Base-by-base conservation (phyloP, 805 yeast species). In the Wickerhamomyces queroliae region DNA sequence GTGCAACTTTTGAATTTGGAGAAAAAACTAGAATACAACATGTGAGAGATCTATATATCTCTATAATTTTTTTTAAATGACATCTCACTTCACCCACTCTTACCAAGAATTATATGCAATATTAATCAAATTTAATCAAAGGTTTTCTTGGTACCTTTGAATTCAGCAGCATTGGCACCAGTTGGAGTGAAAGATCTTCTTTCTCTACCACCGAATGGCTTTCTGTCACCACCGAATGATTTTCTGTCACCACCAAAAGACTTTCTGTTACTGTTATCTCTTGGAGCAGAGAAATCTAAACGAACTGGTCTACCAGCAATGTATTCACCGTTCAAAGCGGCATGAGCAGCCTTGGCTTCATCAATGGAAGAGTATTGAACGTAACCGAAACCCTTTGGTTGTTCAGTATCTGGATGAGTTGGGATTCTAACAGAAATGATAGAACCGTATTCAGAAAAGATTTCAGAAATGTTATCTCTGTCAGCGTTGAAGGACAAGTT, bases 321-420 rank as follows among this genome's bases (percentile, higher is more conserved):
- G 70, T 80, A 77, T 65, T 82, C 83, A 62, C 98, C 98, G 64
- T 87, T 85, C 67, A 89, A 66, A 42, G 84, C 90, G 49, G 83
- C 88, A 48, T 85, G 69, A 41, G 98, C 98, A 46, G 80, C 76
- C 66, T 82, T 77, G 53, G 99, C 97, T 64, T 87, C 95, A 33
- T 90, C 98, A 49, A 85, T 72, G 43, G 83, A 74, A 34, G 84
- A 72, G 62, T 77, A 91, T 71, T 93, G 98, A 42, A 91, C 96
- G 68, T 93, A 93, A 52, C 98, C 99, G 70, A 93, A 93, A 53
- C 99, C 99, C 79, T 93, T 93, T 66, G 95, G 95, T 72, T 91
- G 96, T 66, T 89, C 95, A 50, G 98, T 90, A 66, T 91, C 98
- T 59, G 96, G 97, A 71, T 93, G 95, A 33, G 98, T 91, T 66